A percentile compares a stretch with the other conserved stretches of the same genome.
These are phyloP conservation scores for Andrographis paniculata DNA, from an alignment of 305 asterid species.

Conservation along the genomic window DNA sequence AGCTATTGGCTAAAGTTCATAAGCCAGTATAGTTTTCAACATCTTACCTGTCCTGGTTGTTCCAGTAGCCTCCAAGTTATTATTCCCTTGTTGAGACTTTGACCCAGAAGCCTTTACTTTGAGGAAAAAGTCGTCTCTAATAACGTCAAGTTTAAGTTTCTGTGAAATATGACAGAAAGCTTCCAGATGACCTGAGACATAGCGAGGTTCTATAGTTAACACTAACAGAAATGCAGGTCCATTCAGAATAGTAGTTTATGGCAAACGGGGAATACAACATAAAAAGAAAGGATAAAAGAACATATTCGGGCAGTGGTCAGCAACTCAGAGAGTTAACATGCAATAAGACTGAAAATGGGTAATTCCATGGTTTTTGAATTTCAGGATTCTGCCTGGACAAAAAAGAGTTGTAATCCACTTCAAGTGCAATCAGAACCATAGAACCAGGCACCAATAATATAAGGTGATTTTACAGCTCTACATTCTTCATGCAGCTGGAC, in stretches of 20 bases:
- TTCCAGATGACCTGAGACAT: slow-evolving; percentile 68
- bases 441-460: too few species aligned
- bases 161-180: slow-evolving; percentile 54
- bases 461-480: too few species aligned
- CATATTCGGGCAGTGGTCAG: too few species aligned
- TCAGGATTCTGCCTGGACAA: too few species aligned
- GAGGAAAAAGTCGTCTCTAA: slow-evolving; percentile 55
- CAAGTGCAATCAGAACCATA: too few species aligned
- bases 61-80: slow-evolving; percentile 47
- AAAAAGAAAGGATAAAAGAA: slow-evolving; percentile 4
- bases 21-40: slow-evolving; percentile 12
- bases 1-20: neutral
- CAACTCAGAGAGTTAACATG: too few species aligned
- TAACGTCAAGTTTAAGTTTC: slow-evolving; percentile 69
- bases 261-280: slow-evolving; percentile 3
- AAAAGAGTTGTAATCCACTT: too few species aligned
- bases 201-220: slow-evolving; percentile 14
- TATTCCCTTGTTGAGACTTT: slow-evolving; percentile 44
- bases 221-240: neutral
- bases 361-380: too few species aligned
- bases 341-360: too few species aligned
- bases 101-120: slow-evolving; percentile 35
- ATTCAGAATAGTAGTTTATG: neutral
- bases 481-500: too few species aligned
- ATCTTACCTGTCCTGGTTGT: slow-evolving; percentile 53